Evolutionary conservation across 1,139 yeast genomes (phyloP), one percentile per base, ranked within the genome.

Genomic region (Hemisphaericaspora lyxosophila): DNA sequence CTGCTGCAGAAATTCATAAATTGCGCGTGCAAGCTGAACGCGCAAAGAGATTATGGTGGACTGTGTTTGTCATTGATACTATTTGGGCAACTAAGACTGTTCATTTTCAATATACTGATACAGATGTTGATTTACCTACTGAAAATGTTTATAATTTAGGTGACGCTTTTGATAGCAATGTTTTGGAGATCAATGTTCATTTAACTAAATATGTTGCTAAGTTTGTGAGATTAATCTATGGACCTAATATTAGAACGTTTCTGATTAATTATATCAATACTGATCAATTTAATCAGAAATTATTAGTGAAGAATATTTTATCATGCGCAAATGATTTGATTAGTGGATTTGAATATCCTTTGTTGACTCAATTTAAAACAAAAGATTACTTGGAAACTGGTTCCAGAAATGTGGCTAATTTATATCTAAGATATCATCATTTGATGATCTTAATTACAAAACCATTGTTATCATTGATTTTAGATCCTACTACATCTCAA

Each of bases 1-100:
- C 38, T 12, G 15, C 35, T 7, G 31, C 26, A 16, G 38, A 36
- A 19, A 26, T 25, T 7, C 26, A 23, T 24, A 16, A 18, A n/a
- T 24, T 31, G 12, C 27, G 31, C 12, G 36, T 39, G 3, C 19
- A 33, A 16, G 31, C 34, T 9, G 78, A 75, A 38, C 69, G 67
- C 41, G 52, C 68, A 9, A 71, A 75, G 48, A 58, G 78, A 28
- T 50, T 75, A 8, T 76, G 80, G 80, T 76, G 82, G 82, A 65
- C 80, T 4, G 66, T 73, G 4, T 75, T 70, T 48, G 66, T 73
- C 5, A 63, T 73, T 44, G 80, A 75, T 48, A 67, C 72, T 12
- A 61, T 70, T 9, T 75, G 80, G 73, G 68, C 78, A 4, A 67
- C 79, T 2, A 70, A 74, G 39, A 62, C 74, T 47, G 67, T 72